Evolutionary conservation across 148 eudicot genomes (phyloP), one percentile per base, ranked within the genome.

Genomic region (Rhododendron molle): DNA sequence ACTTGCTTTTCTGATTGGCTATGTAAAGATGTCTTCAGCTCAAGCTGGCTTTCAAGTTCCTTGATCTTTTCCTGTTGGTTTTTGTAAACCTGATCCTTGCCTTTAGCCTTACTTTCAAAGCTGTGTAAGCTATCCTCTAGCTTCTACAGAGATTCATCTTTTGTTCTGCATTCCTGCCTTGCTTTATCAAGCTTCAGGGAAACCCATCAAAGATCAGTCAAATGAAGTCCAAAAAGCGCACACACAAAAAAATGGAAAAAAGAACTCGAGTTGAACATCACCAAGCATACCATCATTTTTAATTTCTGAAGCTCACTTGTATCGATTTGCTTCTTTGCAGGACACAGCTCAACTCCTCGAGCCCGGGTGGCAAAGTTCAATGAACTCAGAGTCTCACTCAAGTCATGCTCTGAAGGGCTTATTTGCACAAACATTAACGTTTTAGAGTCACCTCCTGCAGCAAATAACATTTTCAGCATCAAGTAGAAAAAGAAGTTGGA

Each of bases 381-480:
- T 23, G 98, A 96, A 89, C 99, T 95, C 65, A 93, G 36, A 46
- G 99, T 96, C 91, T 96, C 98, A 78, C 95, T 92, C 77, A 90
- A 36, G 89, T 96, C 99, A n/a, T 94, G 88, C 78, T 95, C 98
- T 23, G 99, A 94, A 32, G 99, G 99, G 88, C 97, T 95, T 43
- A 96, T 96, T 92, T 96, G 98, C 49, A 94, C 97, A 84, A 96
- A 96, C 99, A 96, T 95, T 83, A 96, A 80, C 36, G 98, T 93
- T 87, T 96, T 95, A 14, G 97, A 96, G 91, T 95, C 95, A 12
- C 98, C 99, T 65, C 99, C 99, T 96, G 83, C 81, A 92, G 85
- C 34, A 80, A 58, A 78, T 80, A 62, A 38, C 72, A 49, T 47
- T 11, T 14, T 56, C 50, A 87, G 78, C 50, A 40, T 43, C 12